Base-by-base conservation (phyloP, 2,329 filamentous ascomycete species). In the Pseudogymnoascus sp. region DNA sequence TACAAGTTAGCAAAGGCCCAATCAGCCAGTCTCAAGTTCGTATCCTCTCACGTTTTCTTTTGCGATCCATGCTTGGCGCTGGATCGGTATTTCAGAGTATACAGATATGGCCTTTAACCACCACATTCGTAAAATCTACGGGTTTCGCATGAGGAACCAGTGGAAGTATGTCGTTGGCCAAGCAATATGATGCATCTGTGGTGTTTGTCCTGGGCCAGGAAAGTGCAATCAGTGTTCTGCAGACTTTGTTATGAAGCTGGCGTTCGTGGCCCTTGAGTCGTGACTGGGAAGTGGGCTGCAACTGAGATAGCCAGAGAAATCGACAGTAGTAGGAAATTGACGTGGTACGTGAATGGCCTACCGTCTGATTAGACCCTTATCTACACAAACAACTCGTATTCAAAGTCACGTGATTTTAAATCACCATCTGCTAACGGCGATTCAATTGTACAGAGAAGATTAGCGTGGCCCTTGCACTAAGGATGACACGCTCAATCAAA, bases 401-500 rank as follows among this genome's bases (percentile, higher is more conserved):
- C 12, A 6, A 1, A 14, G 6, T 60, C 38, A 28, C 31, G 14
- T 50, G 43, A 28, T 28, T 8, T 50, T 1, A n/a, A 50, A 50
- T 28, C 24, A 50, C 28, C 41, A 46, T 14, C 24, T 24, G 11
- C 19, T 14, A 46, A 46, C 41, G 6, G 41, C n/a, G n/a, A n/a
- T 46, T 46, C 41, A 46, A 46, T 60, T 33, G 26, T 33, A 86
- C 82, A 87, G 84, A 88, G 85, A 88, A 88, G 84, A 88, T 88
- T 89, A 89, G 88, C 87, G 89, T 89, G 87, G 87, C 87, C 87
- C 84, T 83, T 87, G 84, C 83, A 86, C 90, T 93, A 93, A 93
- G 90, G 90, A 93, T 93, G 90, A 93, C 89, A 92, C 88, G 87
- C 86, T 88, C 82, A 85, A 86, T 85, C 85, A 88, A 88, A 89